A percentile compares a stretch with the other conserved stretches of the same genome.
phyloP scores from a whole-genome alignment of 768 basidiomycete genomes.

The Rhodotorula graminis region DNA sequence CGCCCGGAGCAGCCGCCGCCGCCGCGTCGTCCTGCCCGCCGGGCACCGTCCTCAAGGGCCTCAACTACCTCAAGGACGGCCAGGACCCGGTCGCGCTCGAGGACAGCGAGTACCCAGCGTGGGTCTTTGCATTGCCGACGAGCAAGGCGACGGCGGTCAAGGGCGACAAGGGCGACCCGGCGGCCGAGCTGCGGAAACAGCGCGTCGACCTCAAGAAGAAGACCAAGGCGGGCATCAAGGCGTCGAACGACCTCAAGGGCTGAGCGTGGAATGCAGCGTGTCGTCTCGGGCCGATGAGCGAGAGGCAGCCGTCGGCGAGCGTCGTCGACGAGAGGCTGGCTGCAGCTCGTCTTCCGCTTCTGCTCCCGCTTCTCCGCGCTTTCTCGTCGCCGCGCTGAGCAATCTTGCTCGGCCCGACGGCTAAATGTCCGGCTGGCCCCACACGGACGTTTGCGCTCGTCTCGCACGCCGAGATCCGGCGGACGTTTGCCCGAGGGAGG shows the following conservation, averaged over 20 bases:
- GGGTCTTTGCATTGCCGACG: constrained; percentile 45
- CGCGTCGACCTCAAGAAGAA: constrained; percentile 26
- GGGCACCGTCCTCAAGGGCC: constrained; percentile 47
- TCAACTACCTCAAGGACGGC: constrained; percentile 48
- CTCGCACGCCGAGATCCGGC: too few species aligned
- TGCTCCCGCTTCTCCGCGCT: too few species aligned
- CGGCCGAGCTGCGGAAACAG: constrained; percentile 5
- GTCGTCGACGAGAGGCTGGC: not conserved
- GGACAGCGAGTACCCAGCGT: constrained; percentile 48
- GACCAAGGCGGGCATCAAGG: constrained; percentile 45
- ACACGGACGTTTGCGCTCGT: too few species aligned
- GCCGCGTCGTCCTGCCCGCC: constrained; percentile 38
- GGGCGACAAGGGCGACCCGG: not conserved
- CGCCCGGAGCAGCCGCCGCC: not conserved
- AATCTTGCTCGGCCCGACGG: too few species aligned
- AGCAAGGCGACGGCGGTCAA: not conserved
- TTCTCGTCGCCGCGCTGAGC: too few species aligned
- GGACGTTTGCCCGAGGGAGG: too few species aligned
- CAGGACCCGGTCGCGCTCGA: constrained; percentile 47
- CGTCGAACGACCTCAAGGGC: constrained; percentile 45
- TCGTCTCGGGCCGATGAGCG: too few species aligned
- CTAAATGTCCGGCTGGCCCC: too few species aligned
- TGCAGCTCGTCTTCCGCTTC: too few species aligned
- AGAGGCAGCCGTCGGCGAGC: too few species aligned
- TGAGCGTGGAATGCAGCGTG: constrained; percentile 13